These are phyloP conservation scores for Athelia sp. DNA, from an alignment of 1,284 basidiomycete genomes.

Conservation along the genomic window DNA sequence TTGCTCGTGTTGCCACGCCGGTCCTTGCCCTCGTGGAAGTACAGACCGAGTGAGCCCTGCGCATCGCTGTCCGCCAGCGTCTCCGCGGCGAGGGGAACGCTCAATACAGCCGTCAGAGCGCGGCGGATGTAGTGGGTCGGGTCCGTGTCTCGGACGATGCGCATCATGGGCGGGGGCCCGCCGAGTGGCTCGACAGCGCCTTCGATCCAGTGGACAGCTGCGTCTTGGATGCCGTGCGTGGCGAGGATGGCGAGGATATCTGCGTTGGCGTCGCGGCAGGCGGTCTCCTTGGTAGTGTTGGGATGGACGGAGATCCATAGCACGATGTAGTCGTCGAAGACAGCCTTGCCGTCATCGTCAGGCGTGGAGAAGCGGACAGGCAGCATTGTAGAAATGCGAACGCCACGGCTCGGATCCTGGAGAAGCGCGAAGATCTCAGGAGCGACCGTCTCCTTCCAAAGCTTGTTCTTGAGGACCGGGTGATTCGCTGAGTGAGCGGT, in stretches of 20 bases:
- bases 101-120: slow-evolving; percentile 11
- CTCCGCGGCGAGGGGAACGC: slow-evolving; percentile 12
- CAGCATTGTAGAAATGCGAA: slow-evolving; percentile 12
- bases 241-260: slow-evolving; percentile 15
- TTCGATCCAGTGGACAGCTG: slow-evolving; percentile 11
- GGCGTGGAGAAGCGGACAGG: slow-evolving; percentile 15
- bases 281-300: slow-evolving; percentile 9
- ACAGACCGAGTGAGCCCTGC: slow-evolving; percentile 8
- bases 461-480: slow-evolving; percentile 9
- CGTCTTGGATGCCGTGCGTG: slow-evolving; percentile 7
- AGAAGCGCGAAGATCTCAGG: slow-evolving; percentile 13
- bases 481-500: slow-evolving; percentile 8
- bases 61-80: slow-evolving; percentile 8
- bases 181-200: slow-evolving; percentile 7
- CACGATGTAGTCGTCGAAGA: slow-evolving; percentile 5
- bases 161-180: slow-evolving; percentile 8
- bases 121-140: slow-evolving; percentile 13
- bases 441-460: slow-evolving; percentile 12
- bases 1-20: slow-evolving; percentile 10
- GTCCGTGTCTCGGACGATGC: slow-evolving; percentile 9
- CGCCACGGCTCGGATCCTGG: slow-evolving; percentile 10
- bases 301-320: slow-evolving; percentile 17
- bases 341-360: slow-evolving; percentile 11
- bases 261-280: slow-evolving; percentile 13
- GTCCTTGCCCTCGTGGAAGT: slow-evolving; percentile 9